phyloP scores from a whole-genome alignment of 2,329 filamentous ascomycete species.

The Scytalidium sp. region DNA sequence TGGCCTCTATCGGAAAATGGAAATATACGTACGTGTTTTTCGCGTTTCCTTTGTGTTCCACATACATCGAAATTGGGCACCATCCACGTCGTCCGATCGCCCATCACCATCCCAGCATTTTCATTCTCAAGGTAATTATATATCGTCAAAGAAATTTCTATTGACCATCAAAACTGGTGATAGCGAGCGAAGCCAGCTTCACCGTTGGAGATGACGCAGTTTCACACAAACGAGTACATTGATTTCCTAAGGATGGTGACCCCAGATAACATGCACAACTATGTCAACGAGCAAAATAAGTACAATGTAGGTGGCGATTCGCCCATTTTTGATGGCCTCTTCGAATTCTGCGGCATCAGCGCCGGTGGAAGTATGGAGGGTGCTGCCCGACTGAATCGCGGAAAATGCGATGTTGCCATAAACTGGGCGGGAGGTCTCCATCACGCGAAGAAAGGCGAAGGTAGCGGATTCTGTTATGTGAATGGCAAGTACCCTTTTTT shows the following conservation, averaged over 20 bases:
- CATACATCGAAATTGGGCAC: not conserved
- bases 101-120: conserved; percentile 30
- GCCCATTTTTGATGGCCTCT: conserved; percentile 93
- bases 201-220: conserved; percentile 81
- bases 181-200: conserved; percentile 79
- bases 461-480: conserved; percentile 93
- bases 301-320: conserved; percentile 95
- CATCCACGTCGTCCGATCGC: too few relatives aligned
- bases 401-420: conserved; percentile 90
- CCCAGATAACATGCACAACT: conserved; percentile 94
- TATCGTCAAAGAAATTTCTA: not conserved
- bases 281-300: conserved; percentile 79
- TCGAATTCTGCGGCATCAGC: conserved; percentile 89
- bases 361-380: conserved; percentile 88
- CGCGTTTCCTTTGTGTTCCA: not conserved
- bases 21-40: conserved; percentile 54
- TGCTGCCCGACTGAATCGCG: conserved; percentile 77
- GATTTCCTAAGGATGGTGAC: conserved; percentile 91
- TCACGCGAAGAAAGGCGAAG: conserved; percentile 92
- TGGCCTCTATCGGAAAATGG: conserved; percentile 70
- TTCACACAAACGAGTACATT: conserved; percentile 89
- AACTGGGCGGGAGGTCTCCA: conserved; percentile 96
- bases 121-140: conserved; percentile 41
- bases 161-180: too few relatives aligned
- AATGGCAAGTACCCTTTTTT: conserved; percentile 63